These are phyloP conservation scores for Talaromyces proteolyticus DNA, from an alignment of 495 filamentous ascomycete species.

Conservation along the genomic window DNA sequence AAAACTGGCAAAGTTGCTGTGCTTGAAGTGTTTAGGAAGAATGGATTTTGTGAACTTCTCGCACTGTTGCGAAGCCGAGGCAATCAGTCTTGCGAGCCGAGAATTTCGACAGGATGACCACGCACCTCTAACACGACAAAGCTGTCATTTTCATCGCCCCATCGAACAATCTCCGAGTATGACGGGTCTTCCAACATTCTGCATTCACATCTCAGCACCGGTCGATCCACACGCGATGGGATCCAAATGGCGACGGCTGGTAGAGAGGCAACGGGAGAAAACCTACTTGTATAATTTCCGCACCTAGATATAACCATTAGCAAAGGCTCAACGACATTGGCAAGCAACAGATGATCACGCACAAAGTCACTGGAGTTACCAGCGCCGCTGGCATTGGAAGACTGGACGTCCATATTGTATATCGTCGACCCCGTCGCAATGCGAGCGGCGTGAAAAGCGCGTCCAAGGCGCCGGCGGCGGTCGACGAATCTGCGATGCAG, in stretches of 20 bases:
- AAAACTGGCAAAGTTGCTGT: conserved; percentile 99
- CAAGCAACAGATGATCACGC: conserved; percentile 28
- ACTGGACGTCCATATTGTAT: conserved; percentile 31
- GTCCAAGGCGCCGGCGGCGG: background rate
- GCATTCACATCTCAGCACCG: too few species aligned
- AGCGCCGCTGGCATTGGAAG: conserved; percentile 45
- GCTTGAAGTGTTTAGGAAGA: conserved; percentile 97
- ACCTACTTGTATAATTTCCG: conserved; percentile 97
- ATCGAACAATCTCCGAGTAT: conserved; percentile 88
- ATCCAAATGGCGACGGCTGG: conserved; percentile 8
- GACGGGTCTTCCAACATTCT: conserved; percentile 98
- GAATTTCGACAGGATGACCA: conserved; percentile 10
- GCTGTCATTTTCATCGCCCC: conserved; percentile 90
- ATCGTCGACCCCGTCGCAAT: background rate
- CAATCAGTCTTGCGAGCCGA: background rate
- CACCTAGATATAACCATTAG: conserved; percentile 56
- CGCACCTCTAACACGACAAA: conserved; percentile 95
- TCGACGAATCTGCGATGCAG: too few species aligned
- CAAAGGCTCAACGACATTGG: conserved; percentile 9
- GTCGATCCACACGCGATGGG: conserved; percentile 7
- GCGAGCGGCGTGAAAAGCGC: background rate
- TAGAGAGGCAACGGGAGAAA: conserved; percentile 5
- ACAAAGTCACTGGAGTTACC: conserved; percentile 79
- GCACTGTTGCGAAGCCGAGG: conserved; percentile 51
- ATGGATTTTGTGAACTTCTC: conserved; percentile 98